Evolutionary conservation across 768 basidiomycete species (phyloP), one percentile per base, ranked within the genome.

Genomic region (Podaxis sp.): DNA sequence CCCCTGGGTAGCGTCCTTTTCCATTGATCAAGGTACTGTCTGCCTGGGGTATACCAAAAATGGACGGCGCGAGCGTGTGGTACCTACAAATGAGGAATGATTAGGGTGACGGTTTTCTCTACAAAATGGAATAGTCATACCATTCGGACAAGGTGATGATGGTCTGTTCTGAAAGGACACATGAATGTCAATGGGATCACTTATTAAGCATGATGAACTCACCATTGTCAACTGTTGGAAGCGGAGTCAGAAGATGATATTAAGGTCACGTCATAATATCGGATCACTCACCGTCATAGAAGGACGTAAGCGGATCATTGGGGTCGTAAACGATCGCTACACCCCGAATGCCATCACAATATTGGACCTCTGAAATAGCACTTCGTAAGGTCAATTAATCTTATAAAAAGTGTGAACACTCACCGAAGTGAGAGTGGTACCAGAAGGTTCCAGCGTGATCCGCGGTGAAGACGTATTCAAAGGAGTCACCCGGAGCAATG

Each of bases 271-370:
- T 10, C 44, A 44, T 4, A 7, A n/a, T 13, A 22, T 20, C 44
- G 20, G 44, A 46, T 20, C 44, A 46, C 36, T 67, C 63, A 28
- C 69, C 60, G 24, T 70, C 70, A 38, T 72, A 72, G 55, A 44
- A 59, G 36, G 13, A 30, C 53, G 63, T 65, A 40, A 77, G 72
- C 7, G 79, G 78, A 63, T 80, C 79, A 22, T 58, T 6, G 8
- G 64, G 68, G 41, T 83, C 81, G 48, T 82, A 81, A 15, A 84
- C 72, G 6, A 85, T 74, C 40, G 84, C 38, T 3, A 78, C 73
- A 0, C 83, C 84, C 51, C 84, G 69, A 24, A 85, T 72, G 0
- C 84, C 84, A 58, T 86, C 84, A 54, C 84, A 86, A 60, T 85
- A 85, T 69, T 85, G 84, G 17, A 68, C 44, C 44, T 46, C 44